Evolutionary conservation across 768 basidiomycete genomes (phyloP).

Genomic region (Exsudoporus frostii): DNA sequence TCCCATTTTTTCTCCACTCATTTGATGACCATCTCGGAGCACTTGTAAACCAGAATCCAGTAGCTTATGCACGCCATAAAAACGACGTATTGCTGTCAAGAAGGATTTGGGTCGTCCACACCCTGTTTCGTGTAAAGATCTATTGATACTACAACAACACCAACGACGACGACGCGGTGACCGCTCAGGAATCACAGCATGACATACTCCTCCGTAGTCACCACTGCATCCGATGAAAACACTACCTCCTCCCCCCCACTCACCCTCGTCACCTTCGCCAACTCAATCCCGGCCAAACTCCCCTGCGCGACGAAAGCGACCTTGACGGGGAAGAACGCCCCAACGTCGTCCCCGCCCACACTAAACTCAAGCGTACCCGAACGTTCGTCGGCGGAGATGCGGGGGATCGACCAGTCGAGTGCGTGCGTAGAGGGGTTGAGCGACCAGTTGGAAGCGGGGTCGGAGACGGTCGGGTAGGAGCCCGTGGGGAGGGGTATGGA

Average conservation of each 20-base stretch:
- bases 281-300: constrained; percentile 73
- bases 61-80: background rate
- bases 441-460: constrained; percentile 67
- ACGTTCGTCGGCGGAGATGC: constrained; percentile 57
- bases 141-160: background rate
- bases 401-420: constrained; percentile 81
- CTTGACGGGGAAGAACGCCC: constrained; percentile 89
- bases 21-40: background rate
- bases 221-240: constrained; percentile 55
- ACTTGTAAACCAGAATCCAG: background rate
- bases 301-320: constrained; percentile 80
- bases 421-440: constrained; percentile 77
- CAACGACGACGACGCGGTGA: background rate
- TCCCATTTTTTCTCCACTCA: background rate
- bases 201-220: constrained; percentile 53
- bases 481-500: constrained; percentile 89
- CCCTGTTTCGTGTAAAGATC: background rate
- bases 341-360: constrained; percentile 77
- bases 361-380: constrained; percentile 91
- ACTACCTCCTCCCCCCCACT: constrained; percentile 46
- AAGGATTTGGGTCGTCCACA: background rate
- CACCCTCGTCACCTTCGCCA: constrained; percentile 56
- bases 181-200: constrained; percentile 38
- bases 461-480: constrained; percentile 81
- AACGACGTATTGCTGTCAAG: background rate